Evolutionary conservation across 108 stramenopile species (phyloP).

Genomic region (Nannochloropsis gaditana): DNA sequence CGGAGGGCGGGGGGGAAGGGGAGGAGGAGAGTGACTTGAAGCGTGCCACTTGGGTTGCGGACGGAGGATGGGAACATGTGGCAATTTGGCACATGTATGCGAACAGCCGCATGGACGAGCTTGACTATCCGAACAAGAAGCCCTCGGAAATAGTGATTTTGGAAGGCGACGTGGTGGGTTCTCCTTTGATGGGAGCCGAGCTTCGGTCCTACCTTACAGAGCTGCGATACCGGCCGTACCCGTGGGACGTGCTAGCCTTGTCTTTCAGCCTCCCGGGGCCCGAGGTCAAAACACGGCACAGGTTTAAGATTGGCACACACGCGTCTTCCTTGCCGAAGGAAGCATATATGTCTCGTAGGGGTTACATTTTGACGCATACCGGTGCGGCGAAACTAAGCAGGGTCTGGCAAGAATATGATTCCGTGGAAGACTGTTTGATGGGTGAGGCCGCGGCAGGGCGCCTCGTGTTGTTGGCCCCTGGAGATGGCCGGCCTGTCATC

Average conservation of each 20-base stretch:
- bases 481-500: not conserved
- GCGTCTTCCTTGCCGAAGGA: not conserved
- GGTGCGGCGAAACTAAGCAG: not conserved
- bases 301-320: not conserved
- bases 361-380: not conserved
- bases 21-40: slow-evolving; percentile 2
- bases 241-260: slow-evolving; percentile 13
- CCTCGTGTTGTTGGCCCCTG: not conserved
- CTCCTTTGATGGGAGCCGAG: not conserved
- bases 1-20: slow-evolving; percentile 3
- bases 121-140: not conserved
- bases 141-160: slow-evolving; percentile 11
- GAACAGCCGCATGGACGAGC: not conserved
- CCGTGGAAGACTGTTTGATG: not conserved
- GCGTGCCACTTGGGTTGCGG: not conserved
- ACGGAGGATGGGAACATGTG: not conserved
- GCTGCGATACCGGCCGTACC: not conserved
- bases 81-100: slow-evolving; percentile 12
- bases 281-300: not conserved
- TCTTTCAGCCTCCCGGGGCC: not conserved
- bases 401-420: slow-evolving; percentile 17
- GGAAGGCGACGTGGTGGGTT: not conserved
- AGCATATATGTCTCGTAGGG: not conserved
- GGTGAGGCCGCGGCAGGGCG: not conserved
- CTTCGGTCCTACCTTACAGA: not conserved